phyloP scores from a whole-genome alignment of 768 basidiomycete genomes.

The Dentipellis sp. region DNA sequence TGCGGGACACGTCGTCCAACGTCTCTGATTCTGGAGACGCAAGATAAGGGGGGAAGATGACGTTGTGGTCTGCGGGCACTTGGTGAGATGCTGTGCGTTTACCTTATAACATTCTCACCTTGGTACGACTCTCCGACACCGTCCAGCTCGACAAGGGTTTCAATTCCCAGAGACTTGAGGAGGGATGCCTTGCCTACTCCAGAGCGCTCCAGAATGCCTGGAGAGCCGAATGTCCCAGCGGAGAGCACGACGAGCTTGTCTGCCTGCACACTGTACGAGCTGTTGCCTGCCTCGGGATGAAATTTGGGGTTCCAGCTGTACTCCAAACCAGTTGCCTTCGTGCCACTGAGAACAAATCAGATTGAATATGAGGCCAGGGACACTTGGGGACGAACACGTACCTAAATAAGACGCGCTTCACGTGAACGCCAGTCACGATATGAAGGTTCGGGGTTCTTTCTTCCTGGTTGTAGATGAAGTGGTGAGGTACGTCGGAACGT shows the following conservation, averaged over 20 bases:
- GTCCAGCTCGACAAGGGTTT: conserved; percentile 25
- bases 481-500: conserved; percentile 44
- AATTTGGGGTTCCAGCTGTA: conserved; percentile 22
- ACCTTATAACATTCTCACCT: conserved; percentile 14
- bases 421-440: conserved; percentile 23
- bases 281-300: conserved; percentile 8
- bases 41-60: conserved; percentile 7
- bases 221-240: conserved; percentile 26
- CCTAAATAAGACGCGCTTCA: conserved; percentile 26
- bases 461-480: conserved; percentile 26
- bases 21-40: conserved; percentile 11
- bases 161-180: conserved; percentile 22
- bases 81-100: too few species aligned
- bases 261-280: conserved; percentile 19
- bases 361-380: neutral
- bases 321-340: conserved; percentile 29
- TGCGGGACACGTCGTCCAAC: conserved; percentile 11
- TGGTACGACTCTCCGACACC: conserved; percentile 32
- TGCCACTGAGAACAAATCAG: conserved; percentile 16
- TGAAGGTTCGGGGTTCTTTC: conserved; percentile 19
- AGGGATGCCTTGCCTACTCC: conserved; percentile 27
- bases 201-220: conserved; percentile 31
- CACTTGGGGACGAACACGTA: neutral
- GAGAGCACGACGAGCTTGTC: conserved; percentile 27
- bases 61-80: conserved; percentile 6